Base-by-base conservation (phyloP, 805 yeast genomes). In the Pichia kluyveri region DNA sequence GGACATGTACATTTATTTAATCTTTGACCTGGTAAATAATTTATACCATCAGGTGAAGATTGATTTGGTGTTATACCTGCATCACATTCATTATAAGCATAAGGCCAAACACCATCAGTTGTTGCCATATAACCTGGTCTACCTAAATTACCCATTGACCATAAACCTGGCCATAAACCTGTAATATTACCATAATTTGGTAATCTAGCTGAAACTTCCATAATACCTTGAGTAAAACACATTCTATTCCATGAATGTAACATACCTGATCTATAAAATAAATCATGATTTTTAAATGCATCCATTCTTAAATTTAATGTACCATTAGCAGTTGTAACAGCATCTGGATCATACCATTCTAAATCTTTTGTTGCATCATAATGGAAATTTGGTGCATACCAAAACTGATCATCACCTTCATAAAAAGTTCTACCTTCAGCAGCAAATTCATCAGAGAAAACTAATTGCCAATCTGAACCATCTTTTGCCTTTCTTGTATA, bases 321-420 rank as follows among this genome's bases (percentile, higher is more conserved):
- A 51, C 97, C 97, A 55, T 85, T 77, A 7, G 67, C 70, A 0
- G 97, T 90, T 31, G 81, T 74, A 4, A 75, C 80, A 1, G 96
- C 96, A 62, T 90, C 96, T 1, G 98, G 98, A 51, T 80, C 83
- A 66, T 90, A 90, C 96, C 96, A 90, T 69, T 90, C 97, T 60
- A 88, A 73, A 70, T 90, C 97, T 49, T 76, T 68, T 7, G 97
- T 90, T 26, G 96, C 96, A 47, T 76, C 90, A 65, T 90, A 90
- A 63, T 88, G 79, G 36, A 89, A 56, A 66, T 89, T 87, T 2
- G 82, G 86, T 4, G 88, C 96, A 41, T 84, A 77, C 84, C 91
- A 90, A 60, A 85, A 88, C 65, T 86, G 96, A 62, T 89, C 96
- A 61, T 89, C 96, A 41, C 91, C 93, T 9, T 79, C 83, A 63